Percentiles rank a stretch among this genome's conserved stretches.
phyloP scores from a whole-genome alignment of 2,329 filamentous ascomycete species.

The Trichoderma breve region DNA sequence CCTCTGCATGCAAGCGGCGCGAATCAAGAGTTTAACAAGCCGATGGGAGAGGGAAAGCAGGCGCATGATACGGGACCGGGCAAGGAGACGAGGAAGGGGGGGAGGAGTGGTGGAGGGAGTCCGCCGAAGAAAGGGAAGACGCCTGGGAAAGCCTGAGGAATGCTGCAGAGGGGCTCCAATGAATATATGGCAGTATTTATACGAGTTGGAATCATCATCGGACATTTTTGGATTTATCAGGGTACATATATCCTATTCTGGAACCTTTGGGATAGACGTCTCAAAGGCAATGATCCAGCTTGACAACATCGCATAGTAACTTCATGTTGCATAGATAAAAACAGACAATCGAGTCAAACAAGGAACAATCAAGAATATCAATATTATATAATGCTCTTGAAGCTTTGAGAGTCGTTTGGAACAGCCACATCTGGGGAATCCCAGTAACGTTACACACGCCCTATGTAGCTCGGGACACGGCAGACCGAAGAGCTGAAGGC shows the following conservation, averaged over 20 bases:
- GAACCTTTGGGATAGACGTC: not conserved
- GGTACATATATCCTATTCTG: not conserved
- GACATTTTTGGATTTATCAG: not conserved
- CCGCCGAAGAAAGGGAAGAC: slow-evolving; percentile 33
- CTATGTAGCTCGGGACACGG: not conserved
- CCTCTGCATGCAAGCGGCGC: slow-evolving; percentile 46
- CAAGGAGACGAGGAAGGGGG: slow-evolving; percentile 36
- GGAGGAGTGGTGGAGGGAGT: slow-evolving; percentile 34
- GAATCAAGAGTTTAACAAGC: slow-evolving; percentile 43
- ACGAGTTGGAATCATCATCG: not conserved
- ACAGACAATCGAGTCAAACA: not conserved
- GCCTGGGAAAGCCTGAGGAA: not conserved
- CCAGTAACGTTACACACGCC: slow-evolving; percentile 15
- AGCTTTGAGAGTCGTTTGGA: not conserved
- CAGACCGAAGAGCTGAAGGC: not conserved
- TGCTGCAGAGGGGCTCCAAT: not conserved
- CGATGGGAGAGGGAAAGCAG: slow-evolving; percentile 37
- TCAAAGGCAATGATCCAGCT: not conserved
- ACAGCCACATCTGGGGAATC: not conserved
- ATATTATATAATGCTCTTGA: not conserved
- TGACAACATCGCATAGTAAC: not conserved
- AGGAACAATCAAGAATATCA: not conserved
- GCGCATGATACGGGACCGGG: slow-evolving; percentile 34
- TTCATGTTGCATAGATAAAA: not conserved
- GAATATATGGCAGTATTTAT: not conserved